phyloP scores from a whole-genome alignment of 2,329 filamentous ascomycete genomes.

The Metarhizium brunneum region DNA sequence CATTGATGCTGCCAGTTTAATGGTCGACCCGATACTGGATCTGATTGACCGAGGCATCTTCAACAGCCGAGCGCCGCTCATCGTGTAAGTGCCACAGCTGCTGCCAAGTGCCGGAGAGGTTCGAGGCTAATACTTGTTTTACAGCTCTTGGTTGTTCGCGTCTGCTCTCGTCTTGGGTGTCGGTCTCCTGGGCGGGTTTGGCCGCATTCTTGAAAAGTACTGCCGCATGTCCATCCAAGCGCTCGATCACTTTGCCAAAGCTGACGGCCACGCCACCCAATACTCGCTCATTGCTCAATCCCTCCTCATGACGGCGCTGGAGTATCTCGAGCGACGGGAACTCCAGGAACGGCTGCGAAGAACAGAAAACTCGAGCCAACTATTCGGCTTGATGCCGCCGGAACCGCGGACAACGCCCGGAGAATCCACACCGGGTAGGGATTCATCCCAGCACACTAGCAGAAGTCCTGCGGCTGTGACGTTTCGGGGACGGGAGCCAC shows the following conservation, averaged over 20 bases:
- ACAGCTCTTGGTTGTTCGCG: slow-evolving; percentile 44
- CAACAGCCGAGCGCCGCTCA: slow-evolving; percentile 36
- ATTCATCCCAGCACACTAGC: slow-evolving; percentile 5
- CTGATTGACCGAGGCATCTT: slow-evolving; percentile 32
- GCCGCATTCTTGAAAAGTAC: slow-evolving; percentile 41
- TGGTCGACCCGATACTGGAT: slow-evolving; percentile 39
- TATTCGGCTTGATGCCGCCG: slow-evolving; percentile 36
- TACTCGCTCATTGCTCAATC: slow-evolving; percentile 45
- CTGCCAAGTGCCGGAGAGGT: neutral
- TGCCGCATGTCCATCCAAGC: slow-evolving; percentile 36
- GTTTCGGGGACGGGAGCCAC: slow-evolving; percentile 12
- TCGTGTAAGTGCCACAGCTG: slow-evolving; percentile 33
- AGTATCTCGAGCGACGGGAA: slow-evolving; percentile 39
- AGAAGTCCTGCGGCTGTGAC: slow-evolving; percentile 10
- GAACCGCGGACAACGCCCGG: neutral
- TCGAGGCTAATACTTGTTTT: neutral
- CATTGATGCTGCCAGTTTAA: slow-evolving; percentile 43
- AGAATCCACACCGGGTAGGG: slow-evolving; percentile 5
- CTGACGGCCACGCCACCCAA: slow-evolving; percentile 40
- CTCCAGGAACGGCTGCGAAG: slow-evolving; percentile 34
- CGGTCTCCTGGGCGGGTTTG: slow-evolving; percentile 41
- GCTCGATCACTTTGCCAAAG: slow-evolving; percentile 38
- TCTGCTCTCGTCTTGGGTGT: slow-evolving; percentile 42
- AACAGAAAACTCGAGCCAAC: slow-evolving; percentile 40
- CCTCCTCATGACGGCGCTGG: slow-evolving; percentile 34